Conservation (phyloP, 495 filamentous ascomycete genomes). For the Trichoderma reesei region DNA sequence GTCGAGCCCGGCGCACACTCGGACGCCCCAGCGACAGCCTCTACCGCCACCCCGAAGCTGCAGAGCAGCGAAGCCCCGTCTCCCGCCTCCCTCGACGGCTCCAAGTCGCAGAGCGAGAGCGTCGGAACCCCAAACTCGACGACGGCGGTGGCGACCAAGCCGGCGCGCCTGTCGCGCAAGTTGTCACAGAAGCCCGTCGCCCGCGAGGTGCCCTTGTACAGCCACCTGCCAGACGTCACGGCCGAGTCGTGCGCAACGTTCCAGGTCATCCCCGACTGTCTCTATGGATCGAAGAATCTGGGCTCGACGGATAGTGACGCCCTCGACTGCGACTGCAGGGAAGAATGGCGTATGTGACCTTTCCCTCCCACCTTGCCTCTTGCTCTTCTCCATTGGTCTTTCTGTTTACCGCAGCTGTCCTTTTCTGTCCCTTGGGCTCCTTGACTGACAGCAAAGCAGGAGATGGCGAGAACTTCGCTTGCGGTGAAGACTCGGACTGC, state of each 20-base stretch:
- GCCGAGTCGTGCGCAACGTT: slow-evolving; percentile 68
- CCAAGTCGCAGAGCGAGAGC: slow-evolving; percentile 32
- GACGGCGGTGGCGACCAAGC: too few relatives aligned
- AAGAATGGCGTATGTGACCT: slow-evolving; percentile 83
- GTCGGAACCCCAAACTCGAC: slow-evolving; percentile 30
- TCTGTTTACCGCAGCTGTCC: not conserved
- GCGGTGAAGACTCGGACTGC: slow-evolving; percentile 94
- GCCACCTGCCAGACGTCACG: slow-evolving; percentile 63
- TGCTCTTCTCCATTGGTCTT: too few relatives aligned
- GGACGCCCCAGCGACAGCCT: not conserved
- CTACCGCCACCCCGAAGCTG: not conserved
- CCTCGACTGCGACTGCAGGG: slow-evolving; percentile 89
- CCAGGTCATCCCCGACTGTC: slow-evolving; percentile 67
- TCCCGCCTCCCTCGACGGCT: slow-evolving; percentile 34
- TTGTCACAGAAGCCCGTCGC: slow-evolving; percentile 57
- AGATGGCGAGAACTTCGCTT: slow-evolving; percentile 66
- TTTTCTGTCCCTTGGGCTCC: slow-evolving; percentile 11
- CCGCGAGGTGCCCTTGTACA: slow-evolving; percentile 54
- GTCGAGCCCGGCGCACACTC: slow-evolving; percentile 18
- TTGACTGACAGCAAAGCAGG: slow-evolving; percentile 39
- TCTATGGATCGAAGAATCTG: slow-evolving; percentile 80
- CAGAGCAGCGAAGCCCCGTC: slow-evolving; percentile 16
- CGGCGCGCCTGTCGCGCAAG: slow-evolving; percentile 65
- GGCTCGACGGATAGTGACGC: slow-evolving; percentile 82
- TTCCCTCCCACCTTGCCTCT: slow-evolving; percentile 7